Conservation (phyloP, 202 grass and related monocot genomes). For the Brachypodium distachyon region DNA sequence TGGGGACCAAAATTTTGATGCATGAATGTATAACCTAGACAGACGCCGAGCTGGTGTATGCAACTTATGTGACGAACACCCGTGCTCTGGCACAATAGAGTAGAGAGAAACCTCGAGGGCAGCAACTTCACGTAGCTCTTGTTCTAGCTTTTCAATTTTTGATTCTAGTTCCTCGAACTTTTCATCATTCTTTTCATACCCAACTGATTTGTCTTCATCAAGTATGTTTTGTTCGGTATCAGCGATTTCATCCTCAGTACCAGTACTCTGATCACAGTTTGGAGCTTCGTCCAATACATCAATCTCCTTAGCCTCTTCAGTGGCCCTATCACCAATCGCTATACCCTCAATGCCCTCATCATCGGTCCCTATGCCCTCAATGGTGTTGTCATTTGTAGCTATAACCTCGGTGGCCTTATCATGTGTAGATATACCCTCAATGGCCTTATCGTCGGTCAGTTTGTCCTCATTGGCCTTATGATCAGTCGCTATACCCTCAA, state of each 20-base stretch:
- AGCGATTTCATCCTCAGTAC: slow-evolving; percentile 66
- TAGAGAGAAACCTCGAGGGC: slow-evolving; percentile 90
- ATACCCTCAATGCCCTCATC: slow-evolving; percentile 29
- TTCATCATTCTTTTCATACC: slow-evolving; percentile 35
- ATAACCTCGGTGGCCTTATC: not conserved
- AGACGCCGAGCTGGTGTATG: slow-evolving; percentile 83
- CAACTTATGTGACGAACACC: slow-evolving; percentile 82
- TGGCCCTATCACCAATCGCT: slow-evolving; percentile 24
- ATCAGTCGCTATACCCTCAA: not conserved
- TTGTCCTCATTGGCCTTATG: not conserved
- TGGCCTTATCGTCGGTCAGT: not conserved
- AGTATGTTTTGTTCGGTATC: slow-evolving; percentile 52
- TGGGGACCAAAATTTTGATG: slow-evolving; percentile 70
- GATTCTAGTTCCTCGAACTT: slow-evolving; percentile 41
- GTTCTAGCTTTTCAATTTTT: slow-evolving; percentile 61
- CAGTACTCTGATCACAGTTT: slow-evolving; percentile 66
- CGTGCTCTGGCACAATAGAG: slow-evolving; percentile 72
- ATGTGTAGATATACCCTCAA: not conserved
- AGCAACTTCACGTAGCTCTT: slow-evolving; percentile 91
- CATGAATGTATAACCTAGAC: slow-evolving; percentile 80
- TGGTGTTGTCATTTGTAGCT: not conserved
- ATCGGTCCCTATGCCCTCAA: slow-evolving; percentile 15
- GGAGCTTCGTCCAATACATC: slow-evolving; percentile 87
- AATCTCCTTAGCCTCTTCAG: slow-evolving; percentile 77
- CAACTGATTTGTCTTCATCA: slow-evolving; percentile 32